Base-by-base conservation (phyloP, 2,329 filamentous ascomycete genomes). In the Diplodia mutila region DNA sequence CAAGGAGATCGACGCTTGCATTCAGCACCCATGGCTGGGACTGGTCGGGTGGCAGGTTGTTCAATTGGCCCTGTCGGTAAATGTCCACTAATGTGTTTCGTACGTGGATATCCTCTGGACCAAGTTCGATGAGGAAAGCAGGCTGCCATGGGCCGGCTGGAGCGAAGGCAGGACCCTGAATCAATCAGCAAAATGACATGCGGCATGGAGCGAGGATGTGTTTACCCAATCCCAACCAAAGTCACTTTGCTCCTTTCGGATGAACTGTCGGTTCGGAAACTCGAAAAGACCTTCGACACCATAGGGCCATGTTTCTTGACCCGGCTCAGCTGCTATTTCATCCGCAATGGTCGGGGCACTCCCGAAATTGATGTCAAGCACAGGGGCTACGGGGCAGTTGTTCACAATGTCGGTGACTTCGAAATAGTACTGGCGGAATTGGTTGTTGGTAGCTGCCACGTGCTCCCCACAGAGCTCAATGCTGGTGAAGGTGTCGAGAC, bases 71-170 rank as follows among this genome's bases (percentile, higher is more conserved):
- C 65, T 83, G 75, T 3, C 86, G 84, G 69, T 87, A 87, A 27
- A 89, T 83, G 69, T 89, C 87, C 2, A 89, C 72, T n/a, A 85
- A 75, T 1, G 83, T 83, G 71, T 88, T 87, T 4, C 85, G 71
- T 11, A 85, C 75, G 69, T 86, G 81, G 2, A 85, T 72, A 39
- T 83, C 77, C 1, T 77, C 69, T 1, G 76, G 68, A 3, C 75
- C 73, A 8, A 87, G 77, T 69, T 89, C 85, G 14, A 88, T 79
- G 1, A 87, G 75, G 73, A 83, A 87, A 1, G 85, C 86, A 51
- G 86, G 84, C 69, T 85, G 81, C 88, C 87, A 90, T 7, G 87
- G 85, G 2, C 88, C 87, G n/a, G 85, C 84, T 0, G 87, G 86
- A n/a, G 83, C 81, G 72, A 89, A 88, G 0, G 84, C 85, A 11